phyloP scores from a whole-genome alignment of 768 basidiomycete species.

The Lyophyllum shimeji region DNA sequence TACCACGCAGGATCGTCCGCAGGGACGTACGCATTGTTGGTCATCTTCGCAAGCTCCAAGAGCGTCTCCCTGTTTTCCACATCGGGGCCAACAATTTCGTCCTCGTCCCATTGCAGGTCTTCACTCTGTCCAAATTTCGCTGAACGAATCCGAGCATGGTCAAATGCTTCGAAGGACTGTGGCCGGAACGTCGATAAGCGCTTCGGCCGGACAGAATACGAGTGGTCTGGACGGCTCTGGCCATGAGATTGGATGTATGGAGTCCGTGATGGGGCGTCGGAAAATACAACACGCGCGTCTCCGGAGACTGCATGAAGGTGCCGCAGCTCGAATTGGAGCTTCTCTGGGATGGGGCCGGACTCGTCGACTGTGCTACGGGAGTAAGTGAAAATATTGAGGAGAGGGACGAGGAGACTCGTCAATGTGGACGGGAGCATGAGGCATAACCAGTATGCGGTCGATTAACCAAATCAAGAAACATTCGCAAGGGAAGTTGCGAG shows the following conservation, averaged over 20 bases:
- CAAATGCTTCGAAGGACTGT: constrained; percentile 44
- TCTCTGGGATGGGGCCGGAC: constrained; percentile 5
- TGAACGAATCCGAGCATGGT: constrained; percentile 44
- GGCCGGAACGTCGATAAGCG: constrained; percentile 41
- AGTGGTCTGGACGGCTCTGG: constrained; percentile 12
- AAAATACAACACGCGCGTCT: constrained; percentile 51
- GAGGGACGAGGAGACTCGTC: constrained; percentile 47
- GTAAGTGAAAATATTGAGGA: constrained; percentile 36
- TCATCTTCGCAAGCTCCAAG: constrained; percentile 89
- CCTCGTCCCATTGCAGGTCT: constrained; percentile 67
- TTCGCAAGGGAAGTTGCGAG: background rate
- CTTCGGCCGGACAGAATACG: constrained; percentile 39
- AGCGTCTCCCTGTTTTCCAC: constrained; percentile 74
- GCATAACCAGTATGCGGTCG: constrained; percentile 29
- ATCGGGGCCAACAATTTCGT: constrained; percentile 73
- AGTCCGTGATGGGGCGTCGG: constrained; percentile 37
- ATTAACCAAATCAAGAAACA: background rate
- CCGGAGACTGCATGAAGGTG: constrained; percentile 59
- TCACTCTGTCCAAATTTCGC: constrained; percentile 45
- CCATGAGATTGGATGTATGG: constrained; percentile 5
- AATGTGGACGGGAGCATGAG: constrained; percentile 48
- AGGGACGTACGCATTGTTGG: constrained; percentile 83
- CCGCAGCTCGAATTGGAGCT: constrained; percentile 53
- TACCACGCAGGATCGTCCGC: constrained; percentile 75
- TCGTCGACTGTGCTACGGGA: constrained; percentile 4